A percentile compares a stretch with the other conserved stretches of the same genome.
phyloP scores from a whole-genome alignment of 768 basidiomycete genomes.

The Boletus sp. region DNA sequence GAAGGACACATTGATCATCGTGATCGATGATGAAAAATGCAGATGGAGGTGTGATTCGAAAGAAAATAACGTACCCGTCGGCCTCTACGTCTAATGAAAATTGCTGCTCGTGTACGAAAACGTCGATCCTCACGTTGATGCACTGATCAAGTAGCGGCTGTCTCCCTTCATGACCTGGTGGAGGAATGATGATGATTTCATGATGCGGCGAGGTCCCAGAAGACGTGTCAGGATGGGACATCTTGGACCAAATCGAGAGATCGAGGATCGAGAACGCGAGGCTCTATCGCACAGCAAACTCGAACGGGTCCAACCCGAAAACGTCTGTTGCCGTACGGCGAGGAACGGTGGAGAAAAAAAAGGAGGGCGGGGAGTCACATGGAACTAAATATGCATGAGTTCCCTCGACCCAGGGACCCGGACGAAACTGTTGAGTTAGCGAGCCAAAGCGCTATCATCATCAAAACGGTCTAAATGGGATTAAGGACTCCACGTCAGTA shows the following conservation, averaged over 20 bases:
- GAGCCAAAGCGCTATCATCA: constrained; percentile 15
- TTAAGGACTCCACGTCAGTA: background rate
- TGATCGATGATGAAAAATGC: constrained; percentile 8
- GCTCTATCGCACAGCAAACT: constrained; percentile 18
- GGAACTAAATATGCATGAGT: constrained; percentile 6
- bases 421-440: background rate
- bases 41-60: constrained; percentile 8
- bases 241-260: constrained; percentile 4
- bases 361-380: constrained; percentile 13
- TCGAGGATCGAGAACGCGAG: background rate
- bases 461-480: constrained; percentile 6
- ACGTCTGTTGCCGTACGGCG: background rate
- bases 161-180: constrained; percentile 35
- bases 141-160: constrained; percentile 61
- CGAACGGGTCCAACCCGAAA: constrained; percentile 9
- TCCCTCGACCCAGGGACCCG: constrained; percentile 18
- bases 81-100: constrained; percentile 75
- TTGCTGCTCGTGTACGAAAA: constrained; percentile 51
- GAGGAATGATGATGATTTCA: constrained; percentile 54
- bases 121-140: constrained; percentile 52
- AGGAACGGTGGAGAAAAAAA: background rate
- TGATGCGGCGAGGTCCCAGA: constrained; percentile 38
- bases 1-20: constrained; percentile 4
- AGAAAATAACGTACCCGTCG: constrained; percentile 55
- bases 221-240: constrained; percentile 17